Percentiles rank a stretch among this genome's conserved stretches.
Conservation (phyloP, 2,329 filamentous ascomycete genomes). For the Ceratocystis smalleyi region DNA sequence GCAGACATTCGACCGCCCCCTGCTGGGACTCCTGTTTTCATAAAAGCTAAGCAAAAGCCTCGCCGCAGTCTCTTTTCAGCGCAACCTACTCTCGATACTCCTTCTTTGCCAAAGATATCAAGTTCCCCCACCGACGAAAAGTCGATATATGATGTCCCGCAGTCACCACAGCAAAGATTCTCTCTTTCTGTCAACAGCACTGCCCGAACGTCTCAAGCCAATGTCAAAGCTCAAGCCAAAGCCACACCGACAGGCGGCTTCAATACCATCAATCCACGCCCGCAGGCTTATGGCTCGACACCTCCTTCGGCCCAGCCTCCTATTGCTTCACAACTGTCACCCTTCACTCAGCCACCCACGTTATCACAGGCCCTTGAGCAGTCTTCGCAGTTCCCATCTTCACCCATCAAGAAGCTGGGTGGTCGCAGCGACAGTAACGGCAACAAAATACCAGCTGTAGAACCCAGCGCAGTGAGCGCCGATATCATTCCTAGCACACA, state of each 20-base stretch:
- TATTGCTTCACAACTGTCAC: background rate
- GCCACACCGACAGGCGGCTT: background rate
- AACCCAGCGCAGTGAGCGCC: background rate
- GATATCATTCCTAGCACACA: slow-evolving; percentile 4
- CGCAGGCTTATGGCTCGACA: background rate
- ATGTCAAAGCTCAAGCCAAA: background rate
- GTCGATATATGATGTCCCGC: slow-evolving; percentile 15
- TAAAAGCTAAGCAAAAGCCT: slow-evolving; percentile 8
- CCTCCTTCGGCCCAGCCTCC: background rate
- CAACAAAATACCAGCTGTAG: background rate
- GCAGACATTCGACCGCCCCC: background rate
- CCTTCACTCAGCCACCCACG: background rate
- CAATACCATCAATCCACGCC: background rate
- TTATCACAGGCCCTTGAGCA: slow-evolving; percentile 2
- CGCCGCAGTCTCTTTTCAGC: slow-evolving; percentile 4
- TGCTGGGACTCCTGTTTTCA: background rate
- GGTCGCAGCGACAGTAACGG: background rate
- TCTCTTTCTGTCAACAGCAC: background rate
- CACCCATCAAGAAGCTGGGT: background rate
- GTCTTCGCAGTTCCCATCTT: slow-evolving; percentile 6
- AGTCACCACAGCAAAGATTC: background rate
- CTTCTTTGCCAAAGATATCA: background rate
- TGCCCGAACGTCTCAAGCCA: background rate
- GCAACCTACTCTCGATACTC: background rate
- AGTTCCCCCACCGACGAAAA: background rate